These are phyloP conservation scores for Penicillium maclennaniae DNA, from an alignment of 495 filamentous ascomycete species.

Conservation along the genomic window DNA sequence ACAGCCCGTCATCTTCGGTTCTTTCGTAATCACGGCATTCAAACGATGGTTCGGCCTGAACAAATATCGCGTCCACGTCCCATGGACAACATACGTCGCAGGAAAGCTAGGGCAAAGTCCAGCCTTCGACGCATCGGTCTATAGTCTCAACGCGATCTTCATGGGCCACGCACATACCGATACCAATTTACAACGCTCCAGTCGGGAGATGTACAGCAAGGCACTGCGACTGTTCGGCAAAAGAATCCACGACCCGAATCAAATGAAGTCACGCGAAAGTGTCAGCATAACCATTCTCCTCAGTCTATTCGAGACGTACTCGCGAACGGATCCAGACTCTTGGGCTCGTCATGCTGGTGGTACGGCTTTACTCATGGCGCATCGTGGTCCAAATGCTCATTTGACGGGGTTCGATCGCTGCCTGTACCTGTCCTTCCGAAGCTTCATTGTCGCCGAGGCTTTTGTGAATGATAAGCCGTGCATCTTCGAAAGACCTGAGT, in stretches of 20 bases:
- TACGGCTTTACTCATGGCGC: conserved; percentile 24
- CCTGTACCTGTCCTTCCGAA: conserved; percentile 30
- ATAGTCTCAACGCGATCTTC: conserved; percentile 20
- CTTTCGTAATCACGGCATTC: conserved; percentile 23
- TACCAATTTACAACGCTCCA: conserved; percentile 16
- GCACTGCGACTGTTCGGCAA: conserved; percentile 28
- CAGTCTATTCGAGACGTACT: conserved; percentile 30
- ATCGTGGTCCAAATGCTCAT: conserved; percentile 28
- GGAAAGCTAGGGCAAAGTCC: conserved; percentile 17
- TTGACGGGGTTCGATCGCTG: conserved; percentile 25
- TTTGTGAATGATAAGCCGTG: conserved; percentile 22
- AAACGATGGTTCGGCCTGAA: conserved; percentile 24
- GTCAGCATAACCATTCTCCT: conserved; percentile 27
- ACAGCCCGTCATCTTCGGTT: conserved; percentile 24
- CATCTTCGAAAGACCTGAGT: conserved; percentile 25
- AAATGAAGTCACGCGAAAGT: conserved; percentile 22
- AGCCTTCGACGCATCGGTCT: conserved; percentile 21
- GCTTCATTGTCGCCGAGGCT: conserved; percentile 26
- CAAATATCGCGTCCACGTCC: conserved; percentile 20
- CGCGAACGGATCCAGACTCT: conserved; percentile 23
- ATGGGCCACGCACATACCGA: conserved; percentile 15
- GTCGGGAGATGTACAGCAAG: conserved; percentile 29
- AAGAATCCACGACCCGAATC: conserved; percentile 16
- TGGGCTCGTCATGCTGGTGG: conserved; percentile 34
- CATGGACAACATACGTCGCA: conserved; percentile 23